Conservation (phyloP, 805 yeast species). For the Hanseniaspora osmophila region DNA sequence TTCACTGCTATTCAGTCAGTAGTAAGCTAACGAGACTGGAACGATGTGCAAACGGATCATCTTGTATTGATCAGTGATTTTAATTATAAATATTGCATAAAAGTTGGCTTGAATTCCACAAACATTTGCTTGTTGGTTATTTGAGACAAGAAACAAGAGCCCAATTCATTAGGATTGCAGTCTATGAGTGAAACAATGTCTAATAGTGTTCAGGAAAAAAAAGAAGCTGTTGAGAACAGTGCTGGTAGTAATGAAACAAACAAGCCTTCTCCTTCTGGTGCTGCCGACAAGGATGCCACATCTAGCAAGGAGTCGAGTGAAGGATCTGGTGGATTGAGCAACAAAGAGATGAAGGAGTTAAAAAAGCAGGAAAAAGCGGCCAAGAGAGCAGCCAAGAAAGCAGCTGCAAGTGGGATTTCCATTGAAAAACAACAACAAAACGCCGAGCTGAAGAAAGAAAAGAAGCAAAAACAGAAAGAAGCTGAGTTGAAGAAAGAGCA, state of each 20-base stretch:
- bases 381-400: slow-evolving; percentile 78
- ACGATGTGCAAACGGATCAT: too few species aligned
- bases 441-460: slow-evolving; percentile 31
- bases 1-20: too few species aligned
- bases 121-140: too few species aligned
- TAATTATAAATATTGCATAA: too few species aligned
- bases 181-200: too few species aligned
- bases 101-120: too few species aligned
- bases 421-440: slow-evolving; percentile 25
- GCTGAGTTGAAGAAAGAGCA: slow-evolving; percentile 27
- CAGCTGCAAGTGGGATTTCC: slow-evolving; percentile 40
- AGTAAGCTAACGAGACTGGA: too few species aligned
- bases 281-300: neutral
- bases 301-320: slow-evolving; percentile 4
- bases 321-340: slow-evolving; percentile 29
- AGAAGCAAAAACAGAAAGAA: slow-evolving; percentile 24
- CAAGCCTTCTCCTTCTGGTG: neutral
- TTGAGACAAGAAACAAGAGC: neutral
- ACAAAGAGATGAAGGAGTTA: slow-evolving; percentile 76
- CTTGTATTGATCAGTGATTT: too few species aligned
- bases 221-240: too few species aligned
- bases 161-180: neutral
- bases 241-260: neutral
- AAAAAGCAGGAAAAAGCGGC: slow-evolving; percentile 87
- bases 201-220: too few species aligned